Evolutionary conservation across 108 stramenopile species (phyloP).

Genomic region (Epithemia pelagica): DNA sequence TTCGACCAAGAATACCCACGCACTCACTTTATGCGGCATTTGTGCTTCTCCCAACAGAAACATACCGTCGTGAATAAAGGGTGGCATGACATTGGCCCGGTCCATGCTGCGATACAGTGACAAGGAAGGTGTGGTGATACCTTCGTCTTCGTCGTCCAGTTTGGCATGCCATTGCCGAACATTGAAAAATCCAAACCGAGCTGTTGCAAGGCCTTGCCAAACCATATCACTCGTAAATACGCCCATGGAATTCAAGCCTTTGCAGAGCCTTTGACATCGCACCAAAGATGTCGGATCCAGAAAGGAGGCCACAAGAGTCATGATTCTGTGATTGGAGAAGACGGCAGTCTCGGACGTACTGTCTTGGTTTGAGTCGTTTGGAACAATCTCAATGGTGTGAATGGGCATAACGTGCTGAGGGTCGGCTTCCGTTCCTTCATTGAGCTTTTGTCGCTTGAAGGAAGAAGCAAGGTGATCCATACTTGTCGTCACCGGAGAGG

Average conservation of each 20-base stretch:
- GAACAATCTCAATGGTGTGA: background rate
- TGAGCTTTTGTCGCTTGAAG: background rate
- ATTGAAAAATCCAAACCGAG: slow-evolving; percentile 57
- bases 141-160: slow-evolving; percentile 42
- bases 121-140: background rate
- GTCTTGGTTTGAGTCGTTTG: background rate
- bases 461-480: background rate
- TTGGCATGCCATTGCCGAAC: slow-evolving; percentile 66
- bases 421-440: background rate
- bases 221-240: slow-evolving; percentile 36
- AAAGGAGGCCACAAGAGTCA: slow-evolving; percentile 28
- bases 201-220: slow-evolving; percentile 54
- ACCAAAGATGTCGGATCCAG: slow-evolving; percentile 56
- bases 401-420: slow-evolving; percentile 2
- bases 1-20: slow-evolving; percentile 70
- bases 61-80: slow-evolving; percentile 28
- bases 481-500: background rate
- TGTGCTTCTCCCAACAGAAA: slow-evolving; percentile 44
- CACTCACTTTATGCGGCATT: slow-evolving; percentile 46
- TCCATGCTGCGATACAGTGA: slow-evolving; percentile 56
- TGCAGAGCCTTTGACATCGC: slow-evolving; percentile 36
- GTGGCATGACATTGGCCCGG: slow-evolving; percentile 53
- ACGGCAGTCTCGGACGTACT: background rate
- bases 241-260: slow-evolving; percentile 32
- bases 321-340: background rate